Conservation (phyloP, 73 alveolate genomes). For the Blepharisma stoltei region DNA sequence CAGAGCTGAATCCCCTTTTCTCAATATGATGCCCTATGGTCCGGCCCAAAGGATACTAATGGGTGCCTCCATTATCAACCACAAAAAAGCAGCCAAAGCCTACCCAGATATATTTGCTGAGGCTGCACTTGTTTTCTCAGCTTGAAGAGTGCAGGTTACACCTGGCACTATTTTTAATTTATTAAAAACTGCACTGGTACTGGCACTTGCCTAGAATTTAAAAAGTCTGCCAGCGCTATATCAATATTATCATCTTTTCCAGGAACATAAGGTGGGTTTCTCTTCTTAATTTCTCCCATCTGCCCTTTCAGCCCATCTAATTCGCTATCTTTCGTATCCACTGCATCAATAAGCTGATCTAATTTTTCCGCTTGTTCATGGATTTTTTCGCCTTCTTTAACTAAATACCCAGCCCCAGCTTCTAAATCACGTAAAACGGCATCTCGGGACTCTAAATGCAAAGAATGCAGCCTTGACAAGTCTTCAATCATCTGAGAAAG, state of each 20-base stretch:
- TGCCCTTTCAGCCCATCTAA: background rate
- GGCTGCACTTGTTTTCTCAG: too few relatives aligned
- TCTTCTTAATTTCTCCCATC: slow-evolving; percentile 16
- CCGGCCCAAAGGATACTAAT: too few relatives aligned
- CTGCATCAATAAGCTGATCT: background rate
- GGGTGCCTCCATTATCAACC: too few relatives aligned
- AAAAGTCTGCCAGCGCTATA: background rate
- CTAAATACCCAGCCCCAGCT: background rate
- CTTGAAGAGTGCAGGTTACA: too few relatives aligned
- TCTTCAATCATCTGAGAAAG: background rate
- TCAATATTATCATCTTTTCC: slow-evolving; percentile 15
- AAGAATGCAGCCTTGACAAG: background rate
- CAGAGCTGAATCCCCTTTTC: too few relatives aligned
- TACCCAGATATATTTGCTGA: too few relatives aligned
- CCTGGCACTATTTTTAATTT: too few relatives aligned
- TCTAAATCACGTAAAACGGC: background rate
- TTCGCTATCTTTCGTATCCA: slow-evolving; percentile 1
- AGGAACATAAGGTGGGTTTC: background rate
- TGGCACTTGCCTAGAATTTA: background rate
- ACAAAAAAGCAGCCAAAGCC: too few relatives aligned
- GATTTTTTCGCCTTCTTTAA: slow-evolving; percentile 14
- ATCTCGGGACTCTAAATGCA: background rate
- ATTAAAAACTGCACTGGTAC: slow-evolving; percentile 16
- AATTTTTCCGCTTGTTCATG: slow-evolving; percentile 8
- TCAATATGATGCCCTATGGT: too few relatives aligned